These are phyloP conservation scores for Clitocybe nebularis DNA, from an alignment of 1,284 basidiomycete species.

Conservation along the genomic window DNA sequence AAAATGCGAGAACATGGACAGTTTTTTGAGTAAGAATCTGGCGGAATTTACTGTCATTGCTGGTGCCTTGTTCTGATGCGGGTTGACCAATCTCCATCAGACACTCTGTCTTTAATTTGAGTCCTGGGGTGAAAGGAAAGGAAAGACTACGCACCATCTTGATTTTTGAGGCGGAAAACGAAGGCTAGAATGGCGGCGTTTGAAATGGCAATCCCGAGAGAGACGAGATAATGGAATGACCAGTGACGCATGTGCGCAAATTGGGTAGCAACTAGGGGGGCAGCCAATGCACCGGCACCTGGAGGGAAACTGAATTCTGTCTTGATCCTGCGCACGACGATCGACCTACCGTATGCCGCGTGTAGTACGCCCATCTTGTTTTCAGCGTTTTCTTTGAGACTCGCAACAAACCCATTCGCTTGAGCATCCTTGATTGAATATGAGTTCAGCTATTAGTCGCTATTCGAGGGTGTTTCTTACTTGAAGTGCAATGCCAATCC, in stretches of 20 bases:
- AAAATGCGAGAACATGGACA: conserved; percentile 58
- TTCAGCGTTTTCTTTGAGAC: conserved; percentile 39
- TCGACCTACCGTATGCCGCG: conserved; percentile 28
- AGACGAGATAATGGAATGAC: conserved; percentile 66
- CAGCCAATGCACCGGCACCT: conserved; percentile 57
- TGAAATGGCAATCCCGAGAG: conserved; percentile 45
- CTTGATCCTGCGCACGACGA: no score
- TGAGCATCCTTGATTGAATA: conserved; percentile 41
- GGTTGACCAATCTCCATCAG: conserved; percentile 36
- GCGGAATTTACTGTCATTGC: conserved; percentile 42
- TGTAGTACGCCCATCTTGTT: conserved; percentile 65
- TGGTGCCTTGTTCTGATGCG: conserved; percentile 29
- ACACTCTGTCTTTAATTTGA: conserved; percentile 29
- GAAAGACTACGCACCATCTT: conserved; percentile 38
- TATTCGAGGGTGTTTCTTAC: conserved; percentile 6
- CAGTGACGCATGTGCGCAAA: conserved; percentile 48
- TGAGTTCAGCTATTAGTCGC: neutral
- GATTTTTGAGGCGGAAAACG: conserved; percentile 49
- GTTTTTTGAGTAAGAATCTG: conserved; percentile 49
- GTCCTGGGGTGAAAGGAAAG: neutral
- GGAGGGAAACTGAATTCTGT: no score
- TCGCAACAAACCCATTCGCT: conserved; percentile 53
- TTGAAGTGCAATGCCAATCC: conserved; percentile 33
- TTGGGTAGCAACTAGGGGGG: conserved; percentile 63
- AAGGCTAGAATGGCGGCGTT: conserved; percentile 41